Evolutionary conservation across 331 rosid genomes (phyloP).

Genomic region (Malus hybrid): DNA sequence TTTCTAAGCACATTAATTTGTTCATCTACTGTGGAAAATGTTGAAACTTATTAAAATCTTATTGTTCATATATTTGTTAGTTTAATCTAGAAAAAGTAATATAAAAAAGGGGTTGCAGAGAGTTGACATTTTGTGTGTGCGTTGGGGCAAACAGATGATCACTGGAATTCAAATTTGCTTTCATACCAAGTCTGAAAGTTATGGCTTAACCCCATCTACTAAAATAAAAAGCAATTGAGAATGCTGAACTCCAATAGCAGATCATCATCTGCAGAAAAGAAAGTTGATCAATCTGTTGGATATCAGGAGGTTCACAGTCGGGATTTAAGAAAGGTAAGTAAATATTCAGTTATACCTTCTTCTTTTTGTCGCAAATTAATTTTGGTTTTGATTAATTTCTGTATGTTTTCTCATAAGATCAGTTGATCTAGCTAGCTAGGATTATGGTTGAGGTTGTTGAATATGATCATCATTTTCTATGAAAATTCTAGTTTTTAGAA

Average conservation of each 20-base stretch:
- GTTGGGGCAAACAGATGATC: slow-evolving; percentile 15
- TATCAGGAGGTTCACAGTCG: slow-evolving; percentile 8
- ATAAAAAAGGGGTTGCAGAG: slow-evolving; percentile 11
- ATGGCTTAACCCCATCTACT: slow-evolving; percentile 3
- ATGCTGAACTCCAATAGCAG: slow-evolving; percentile 20
- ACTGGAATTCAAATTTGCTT: slow-evolving; percentile 13
- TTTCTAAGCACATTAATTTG: slow-evolving; percentile 6
- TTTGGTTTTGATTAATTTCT: neutral
- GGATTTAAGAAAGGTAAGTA: slow-evolving; percentile 20
- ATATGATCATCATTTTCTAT: neutral
- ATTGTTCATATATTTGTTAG: neutral
- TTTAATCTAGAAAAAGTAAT: neutral
- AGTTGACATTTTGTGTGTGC: slow-evolving; percentile 48
- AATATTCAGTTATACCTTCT: neutral
- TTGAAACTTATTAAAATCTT: slow-evolving; percentile 7
- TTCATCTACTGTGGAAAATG: slow-evolving; percentile 16
- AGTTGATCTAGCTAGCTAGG: neutral
- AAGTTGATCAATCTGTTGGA: slow-evolving; percentile 16
- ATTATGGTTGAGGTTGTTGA: neutral
- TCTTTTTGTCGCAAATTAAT: neutral
- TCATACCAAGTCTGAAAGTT: slow-evolving; percentile 23
- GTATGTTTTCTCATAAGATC: neutral
- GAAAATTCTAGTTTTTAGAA: neutral
- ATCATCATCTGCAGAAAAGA: slow-evolving; percentile 21
- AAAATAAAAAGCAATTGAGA: neutral